Base-by-base conservation (phyloP, 2,329 filamentous ascomycete genomes). In the Exophiala bonariae region DNA sequence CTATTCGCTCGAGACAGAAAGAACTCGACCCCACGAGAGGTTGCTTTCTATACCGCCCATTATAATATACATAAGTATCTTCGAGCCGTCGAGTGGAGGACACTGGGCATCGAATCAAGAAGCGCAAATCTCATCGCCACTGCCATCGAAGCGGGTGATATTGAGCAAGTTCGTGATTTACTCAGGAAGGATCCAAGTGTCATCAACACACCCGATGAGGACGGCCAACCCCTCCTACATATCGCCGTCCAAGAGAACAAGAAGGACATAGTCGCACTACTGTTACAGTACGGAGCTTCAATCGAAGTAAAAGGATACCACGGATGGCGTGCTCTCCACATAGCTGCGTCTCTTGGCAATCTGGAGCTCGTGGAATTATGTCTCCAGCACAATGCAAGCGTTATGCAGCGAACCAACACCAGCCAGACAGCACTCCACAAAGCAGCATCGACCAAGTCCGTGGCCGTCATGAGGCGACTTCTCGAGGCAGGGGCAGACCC, bases 401-500 rank as follows among this genome's bases (percentile, higher is more conserved):
- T 57, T 16, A 28, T 49, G 8, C 44, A 47, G 14, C 38, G 32
- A 13, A 57, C 56, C 19, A 31, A 40, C n/a, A 57, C 56, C 7
- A 28, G 26, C 26, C 56, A 59, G 31, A 57, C 52, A 13, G 20
- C 55, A 7, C 43, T 59, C 7, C 56, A 57, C 30, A 59, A 59
- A 44, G 56, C 55, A 9, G 52, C 50, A 3, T 56, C 55, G 7
- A 47, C 52, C 16, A 22, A 37, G 11, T 54, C 47, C 6, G 33
- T 55, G 9, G 31, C 43, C 13, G 55, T 57, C 10, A 47, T 65
- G 1, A 57, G 54, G 14, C 47, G 47, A 7, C 58, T 74, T 8
- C 56, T 76, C 1, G 58, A 61, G 3, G 61, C 61, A 3, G 68
- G 72, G 3, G 70, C 70, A 0, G 59, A 74, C 58, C 56, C 66